Percentiles rank a stretch among this genome's conserved stretches.
These are phyloP conservation scores for Cyclotella atomus DNA, from an alignment of 108 stramenopile genomes.

Conservation along the genomic window DNA sequence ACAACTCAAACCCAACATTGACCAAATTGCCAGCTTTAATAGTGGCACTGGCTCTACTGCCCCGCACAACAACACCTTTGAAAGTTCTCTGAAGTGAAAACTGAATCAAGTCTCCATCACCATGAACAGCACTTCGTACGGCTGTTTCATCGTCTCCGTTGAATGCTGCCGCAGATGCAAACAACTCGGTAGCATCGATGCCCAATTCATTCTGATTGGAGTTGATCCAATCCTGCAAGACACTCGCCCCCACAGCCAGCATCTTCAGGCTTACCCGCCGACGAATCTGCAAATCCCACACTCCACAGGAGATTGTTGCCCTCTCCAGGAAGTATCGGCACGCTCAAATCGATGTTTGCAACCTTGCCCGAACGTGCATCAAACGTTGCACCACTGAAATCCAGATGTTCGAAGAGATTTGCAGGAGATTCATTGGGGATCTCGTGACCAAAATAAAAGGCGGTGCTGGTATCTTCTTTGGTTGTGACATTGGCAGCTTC, in stretches of 20 bases:
- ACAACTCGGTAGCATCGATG: conserved; percentile 19
- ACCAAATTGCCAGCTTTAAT: conserved; percentile 28
- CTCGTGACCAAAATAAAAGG: neutral
- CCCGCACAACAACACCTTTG: conserved; percentile 12
- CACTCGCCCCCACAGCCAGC: conserved; percentile 1
- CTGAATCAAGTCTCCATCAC: conserved; percentile 29
- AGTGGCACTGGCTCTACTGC: conserved; percentile 18
- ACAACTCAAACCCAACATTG: conserved; percentile 16
- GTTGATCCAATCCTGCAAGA: conserved; percentile 10
- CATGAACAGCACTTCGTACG: conserved; percentile 11
- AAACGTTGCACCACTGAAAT: neutral
- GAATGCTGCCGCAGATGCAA: neutral
- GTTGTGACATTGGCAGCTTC: neutral
- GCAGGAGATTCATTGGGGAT: neutral
- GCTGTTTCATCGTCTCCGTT: neutral
- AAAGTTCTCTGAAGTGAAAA: conserved; percentile 19
- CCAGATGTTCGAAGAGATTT: neutral
- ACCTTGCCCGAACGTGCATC: conserved; percentile 29
- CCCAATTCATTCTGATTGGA: conserved; percentile 2
- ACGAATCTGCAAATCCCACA: conserved; percentile 17
- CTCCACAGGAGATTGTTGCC: conserved; percentile 22
- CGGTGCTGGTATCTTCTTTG: neutral
- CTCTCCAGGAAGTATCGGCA: conserved; percentile 14
- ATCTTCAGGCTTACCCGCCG: conserved; percentile 2
- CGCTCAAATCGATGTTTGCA: conserved; percentile 5